Conservation (phyloP, 192 early-diverging fungal species). For the Mortierella hygrophila region DNA sequence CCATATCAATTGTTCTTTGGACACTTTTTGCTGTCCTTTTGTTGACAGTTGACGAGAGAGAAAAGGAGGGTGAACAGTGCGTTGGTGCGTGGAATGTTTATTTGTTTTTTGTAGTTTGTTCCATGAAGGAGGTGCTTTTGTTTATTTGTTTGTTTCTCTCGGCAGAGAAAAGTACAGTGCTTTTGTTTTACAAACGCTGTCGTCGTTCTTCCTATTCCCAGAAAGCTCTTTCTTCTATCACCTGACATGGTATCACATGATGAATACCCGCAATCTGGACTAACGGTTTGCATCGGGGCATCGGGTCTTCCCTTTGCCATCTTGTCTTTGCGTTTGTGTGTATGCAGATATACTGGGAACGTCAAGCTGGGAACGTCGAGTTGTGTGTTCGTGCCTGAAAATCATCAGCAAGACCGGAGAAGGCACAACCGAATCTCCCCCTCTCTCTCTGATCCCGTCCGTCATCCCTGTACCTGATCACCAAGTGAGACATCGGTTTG, state of each 20-base stretch:
- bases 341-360: neutral
- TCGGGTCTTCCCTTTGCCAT: too few relatives aligned
- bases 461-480: neutral
- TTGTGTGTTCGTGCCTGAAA: neutral
- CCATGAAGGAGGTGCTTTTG: neutral
- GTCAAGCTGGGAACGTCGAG: too few relatives aligned
- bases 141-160: neutral
- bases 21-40: neutral
- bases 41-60: neutral
- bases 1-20: neutral
- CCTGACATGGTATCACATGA: neutral
- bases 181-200: neutral
- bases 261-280: neutral
- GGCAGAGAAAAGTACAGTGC: neutral
- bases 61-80: neutral
- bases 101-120: neutral
- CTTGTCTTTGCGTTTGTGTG: neutral
- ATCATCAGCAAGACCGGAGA: neutral
- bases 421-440: neutral
- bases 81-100: neutral
- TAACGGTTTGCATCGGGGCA: slow-evolving; percentile 2
- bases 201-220: neutral
- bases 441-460: neutral
- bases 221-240: neutral
- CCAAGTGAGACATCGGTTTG: neutral